phyloP scores from a whole-genome alignment of 2,329 filamentous ascomycete species.

The Septoria linicola region DNA sequence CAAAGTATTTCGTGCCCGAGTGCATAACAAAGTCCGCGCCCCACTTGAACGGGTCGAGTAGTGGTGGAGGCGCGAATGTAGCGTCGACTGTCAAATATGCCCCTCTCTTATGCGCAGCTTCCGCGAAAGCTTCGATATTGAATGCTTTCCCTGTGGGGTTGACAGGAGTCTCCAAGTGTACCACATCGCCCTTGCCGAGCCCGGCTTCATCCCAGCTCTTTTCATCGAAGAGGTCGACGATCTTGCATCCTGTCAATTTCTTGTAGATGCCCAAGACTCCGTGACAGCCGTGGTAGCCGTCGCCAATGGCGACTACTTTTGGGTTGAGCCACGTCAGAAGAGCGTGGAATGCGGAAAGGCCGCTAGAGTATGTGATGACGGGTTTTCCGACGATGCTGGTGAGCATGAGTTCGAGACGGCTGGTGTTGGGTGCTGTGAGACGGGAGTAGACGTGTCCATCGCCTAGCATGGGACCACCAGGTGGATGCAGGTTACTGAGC shows the following conservation, averaged over 20 bases:
- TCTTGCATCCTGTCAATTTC: constrained; percentile 72
- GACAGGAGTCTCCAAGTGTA: constrained; percentile 90
- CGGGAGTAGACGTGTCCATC: constrained; percentile 83
- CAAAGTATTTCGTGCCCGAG: constrained; percentile 92
- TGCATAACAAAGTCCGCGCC: constrained; percentile 91
- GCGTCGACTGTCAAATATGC: constrained; percentile 81
- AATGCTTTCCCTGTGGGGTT: constrained; percentile 86
- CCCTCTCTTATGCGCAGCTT: constrained; percentile 68
- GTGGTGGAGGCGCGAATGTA: constrained; percentile 86
- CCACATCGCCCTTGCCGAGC: constrained; percentile 73
- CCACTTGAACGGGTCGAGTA: constrained; percentile 79
- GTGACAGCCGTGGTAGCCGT: constrained; percentile 91
- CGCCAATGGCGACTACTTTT: constrained; percentile 74
- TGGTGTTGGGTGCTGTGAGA: constrained; percentile 71
- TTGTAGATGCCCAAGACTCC: constrained; percentile 73
- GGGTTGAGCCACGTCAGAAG: constrained; percentile 82
- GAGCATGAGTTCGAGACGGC: constrained; percentile 81
- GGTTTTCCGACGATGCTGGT: constrained; percentile 69
- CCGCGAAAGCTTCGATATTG: constrained; percentile 69
- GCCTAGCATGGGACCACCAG: constrained; percentile 45
- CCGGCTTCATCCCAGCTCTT: constrained; percentile 57
- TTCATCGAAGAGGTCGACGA: constrained; percentile 61
- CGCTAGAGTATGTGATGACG: constrained; percentile 75
- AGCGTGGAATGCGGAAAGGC: constrained; percentile 84
- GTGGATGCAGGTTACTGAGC: constrained; percentile 22